These are phyloP conservation scores for Rhodomyrtus psidioides DNA, from an alignment of 441 rosid species.

Conservation along the genomic window DNA sequence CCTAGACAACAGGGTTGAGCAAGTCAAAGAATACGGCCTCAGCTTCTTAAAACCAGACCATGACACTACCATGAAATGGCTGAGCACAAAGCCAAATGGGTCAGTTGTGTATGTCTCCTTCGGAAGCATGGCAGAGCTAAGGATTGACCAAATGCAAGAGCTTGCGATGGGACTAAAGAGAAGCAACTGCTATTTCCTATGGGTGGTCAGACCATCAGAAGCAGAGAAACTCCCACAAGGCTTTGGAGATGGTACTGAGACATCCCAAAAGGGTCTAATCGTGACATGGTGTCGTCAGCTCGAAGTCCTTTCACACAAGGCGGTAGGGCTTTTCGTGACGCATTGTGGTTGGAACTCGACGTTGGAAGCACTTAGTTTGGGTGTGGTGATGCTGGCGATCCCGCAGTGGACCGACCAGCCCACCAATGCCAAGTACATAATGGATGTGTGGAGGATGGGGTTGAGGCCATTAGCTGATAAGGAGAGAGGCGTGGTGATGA, in stretches of 20 bases:
- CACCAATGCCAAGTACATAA: neutral
- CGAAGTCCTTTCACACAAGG: neutral
- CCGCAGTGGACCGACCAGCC: neutral
- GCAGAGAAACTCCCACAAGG: neutral
- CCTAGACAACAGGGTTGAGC: constrained; percentile 33
- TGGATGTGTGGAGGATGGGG: neutral
- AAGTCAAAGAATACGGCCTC: constrained; percentile 31
- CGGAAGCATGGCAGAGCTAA: constrained; percentile 30
- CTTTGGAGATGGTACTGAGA: neutral
- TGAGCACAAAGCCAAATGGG: constrained; percentile 17
- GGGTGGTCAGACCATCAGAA: neutral
- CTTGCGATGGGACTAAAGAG: neutral
- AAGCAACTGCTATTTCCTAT: neutral
- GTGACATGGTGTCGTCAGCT: neutral
- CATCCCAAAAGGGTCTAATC: neutral
- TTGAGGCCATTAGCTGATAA: neutral
- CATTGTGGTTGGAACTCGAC: neutral
- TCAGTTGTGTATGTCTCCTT: constrained; percentile 54
- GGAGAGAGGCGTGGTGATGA: neutral
- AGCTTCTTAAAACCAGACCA: constrained; percentile 27
- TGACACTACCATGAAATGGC: constrained; percentile 29
- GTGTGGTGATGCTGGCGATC: neutral
- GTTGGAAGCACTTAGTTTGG: neutral
- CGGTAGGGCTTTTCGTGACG: neutral
- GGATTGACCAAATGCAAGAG: constrained; percentile 34